Percentiles rank a stretch among this genome's conserved stretches.
Evolutionary conservation across 768 basidiomycete genomes (phyloP).

Genomic region (Jaapia argillacea): DNA sequence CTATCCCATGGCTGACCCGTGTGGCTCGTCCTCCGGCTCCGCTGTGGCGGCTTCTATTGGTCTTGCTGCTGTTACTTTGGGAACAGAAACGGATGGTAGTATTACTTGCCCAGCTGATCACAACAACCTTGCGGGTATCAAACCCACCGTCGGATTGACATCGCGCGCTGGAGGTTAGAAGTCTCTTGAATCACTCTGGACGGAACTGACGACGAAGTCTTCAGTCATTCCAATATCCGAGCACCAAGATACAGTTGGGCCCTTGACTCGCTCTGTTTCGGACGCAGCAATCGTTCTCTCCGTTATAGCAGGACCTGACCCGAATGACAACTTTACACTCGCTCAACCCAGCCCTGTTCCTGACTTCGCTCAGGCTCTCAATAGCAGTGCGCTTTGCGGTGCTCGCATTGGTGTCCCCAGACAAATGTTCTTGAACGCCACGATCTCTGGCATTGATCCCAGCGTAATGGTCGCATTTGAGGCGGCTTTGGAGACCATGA

Average conservation of each 20-base stretch:
- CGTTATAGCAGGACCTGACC: slow-evolving; percentile 45
- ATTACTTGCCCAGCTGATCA: slow-evolving; percentile 40
- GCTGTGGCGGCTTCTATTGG: slow-evolving; percentile 44
- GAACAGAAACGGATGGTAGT: slow-evolving; percentile 43
- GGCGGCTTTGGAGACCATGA: slow-evolving; percentile 25
- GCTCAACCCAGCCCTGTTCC: slow-evolving; percentile 20
- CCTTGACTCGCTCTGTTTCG: slow-evolving; percentile 40
- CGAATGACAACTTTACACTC: slow-evolving; percentile 44
- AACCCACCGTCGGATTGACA: slow-evolving; percentile 49
- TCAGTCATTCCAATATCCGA: slow-evolving; percentile 46
- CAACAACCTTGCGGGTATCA: slow-evolving; percentile 50
- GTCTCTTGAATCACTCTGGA: background rate
- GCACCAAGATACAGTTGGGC: slow-evolving; percentile 52
- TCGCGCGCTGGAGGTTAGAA: slow-evolving; percentile 44
- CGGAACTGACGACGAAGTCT: background rate
- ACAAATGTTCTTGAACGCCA: slow-evolving; percentile 13
- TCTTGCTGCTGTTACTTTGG: slow-evolving; percentile 29
- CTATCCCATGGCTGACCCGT: slow-evolving; percentile 40
- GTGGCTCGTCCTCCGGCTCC: slow-evolving; percentile 52
- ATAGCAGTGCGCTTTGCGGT: slow-evolving; percentile 17
- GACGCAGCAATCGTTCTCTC: slow-evolving; percentile 48
- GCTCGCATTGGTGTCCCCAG: slow-evolving; percentile 42
- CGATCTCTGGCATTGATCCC: slow-evolving; percentile 18
- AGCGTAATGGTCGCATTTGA: slow-evolving; percentile 25
- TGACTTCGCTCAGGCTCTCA: background rate